Evolutionary conservation across 768 basidiomycete species (phyloP), one percentile per base, ranked within the genome.

Genomic region (Leccinum rimulosum): DNA sequence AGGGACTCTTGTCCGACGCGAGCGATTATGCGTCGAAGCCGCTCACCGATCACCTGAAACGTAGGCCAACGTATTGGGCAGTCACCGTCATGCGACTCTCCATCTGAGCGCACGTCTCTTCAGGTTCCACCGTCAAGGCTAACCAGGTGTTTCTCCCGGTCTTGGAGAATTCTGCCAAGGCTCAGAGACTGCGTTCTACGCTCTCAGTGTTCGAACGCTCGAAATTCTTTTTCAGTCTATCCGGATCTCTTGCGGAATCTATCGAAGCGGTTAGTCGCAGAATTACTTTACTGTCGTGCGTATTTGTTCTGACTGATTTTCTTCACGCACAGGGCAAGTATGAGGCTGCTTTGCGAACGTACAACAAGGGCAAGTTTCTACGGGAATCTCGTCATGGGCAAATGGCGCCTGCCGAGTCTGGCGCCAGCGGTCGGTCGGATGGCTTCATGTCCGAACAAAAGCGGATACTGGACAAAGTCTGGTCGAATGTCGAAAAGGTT

Each of bases 171-270:
- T 86, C 95, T 3, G 87, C 92, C 33, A 98, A 98, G 70, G 94
- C 96, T 14, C 87, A 93, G 68, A 93, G 95, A 72, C 77, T 99
- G 4, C 87, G 92, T 38, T 92, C 90, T 0, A 98, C 97, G 0
- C 84, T 98, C 6, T 89, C 93, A 35, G 93, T 98, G 19, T 98
- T 99, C 63, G 96, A 98, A 65, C 84, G 94, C 47, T 95, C 93
- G 53, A 96, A 95, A 67, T 99, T 98, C 81, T 93, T 98, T 74
- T 98, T 98, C 82, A 98, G 96, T 68, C 82, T 99, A n/a, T 96
- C 97, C 0, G 88, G 89, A 31, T 87, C 89, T 50, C 84, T 99
- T 25, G 81, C 91, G 25, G 96, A 95, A 69, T 88, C 84, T 17
- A 89, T 98, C 54, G 90, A 96, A 71, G 88, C 88, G 58, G 95